Evolutionary conservation across 148 eudicot species (phyloP).

Genomic region (Camellia granthamiana): DNA sequence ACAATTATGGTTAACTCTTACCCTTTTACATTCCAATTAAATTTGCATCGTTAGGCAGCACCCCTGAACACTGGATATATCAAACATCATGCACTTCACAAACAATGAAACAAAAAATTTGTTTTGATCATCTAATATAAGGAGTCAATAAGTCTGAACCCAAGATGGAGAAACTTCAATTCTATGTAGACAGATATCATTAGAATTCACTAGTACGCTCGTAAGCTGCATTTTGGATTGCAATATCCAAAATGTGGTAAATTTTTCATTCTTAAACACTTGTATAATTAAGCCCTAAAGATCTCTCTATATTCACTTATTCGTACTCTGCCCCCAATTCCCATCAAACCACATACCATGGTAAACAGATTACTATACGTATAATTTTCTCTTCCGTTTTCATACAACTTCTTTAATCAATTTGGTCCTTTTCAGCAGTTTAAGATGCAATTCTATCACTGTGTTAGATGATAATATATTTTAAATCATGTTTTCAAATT

Average conservation of each 20-base stretch:
- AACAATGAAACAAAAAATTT: not conserved
- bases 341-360: not conserved
- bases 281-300: not conserved
- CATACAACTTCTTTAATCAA: not conserved
- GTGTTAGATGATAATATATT: not conserved
- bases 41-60: not conserved
- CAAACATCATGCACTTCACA: not conserved
- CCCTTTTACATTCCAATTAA: not conserved
- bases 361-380: not conserved
- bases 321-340: not conserved
- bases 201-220: not conserved
- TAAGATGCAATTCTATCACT: not conserved
- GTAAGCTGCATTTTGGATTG: not conserved
- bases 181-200: not conserved
- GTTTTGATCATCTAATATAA: not conserved
- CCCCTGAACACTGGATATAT: not conserved
- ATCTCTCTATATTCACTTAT: constrained; percentile 2
- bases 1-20: constrained; percentile 78
- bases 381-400: not conserved
- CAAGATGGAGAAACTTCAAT: not conserved
- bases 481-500: not conserved
- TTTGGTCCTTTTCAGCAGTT: not conserved
- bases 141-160: constrained; percentile 7
- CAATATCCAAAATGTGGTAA: constrained; percentile 2
- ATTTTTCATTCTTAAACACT: not conserved